Evolutionary conservation across 257 asterid genomes (phyloP), one percentile per base, ranked within the genome.

Genomic region (Petunia axillaris): DNA sequence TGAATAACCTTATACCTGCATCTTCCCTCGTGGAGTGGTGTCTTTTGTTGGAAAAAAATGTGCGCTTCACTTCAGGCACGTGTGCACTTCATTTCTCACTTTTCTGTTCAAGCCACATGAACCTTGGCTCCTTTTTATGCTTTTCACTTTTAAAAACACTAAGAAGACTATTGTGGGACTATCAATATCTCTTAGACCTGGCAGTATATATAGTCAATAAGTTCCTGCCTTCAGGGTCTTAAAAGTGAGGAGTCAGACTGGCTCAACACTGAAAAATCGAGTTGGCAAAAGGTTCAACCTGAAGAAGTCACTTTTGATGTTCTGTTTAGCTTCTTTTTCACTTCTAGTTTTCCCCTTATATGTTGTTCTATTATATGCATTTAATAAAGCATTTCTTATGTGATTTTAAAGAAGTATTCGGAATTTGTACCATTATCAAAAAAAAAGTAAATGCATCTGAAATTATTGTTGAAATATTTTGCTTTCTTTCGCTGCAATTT

Each of bases 271-370:
- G 40, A 68, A 25, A 68, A 44, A 68, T 16, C 1, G 16, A 68
- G 76, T 16, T 68, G 76, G 76, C 40, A 44, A 44, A 68, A 44
- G 58, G 76, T 44, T 68, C 58, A 44, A 68, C 8, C 73, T 39
- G 73, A 65, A 13, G 73, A 39, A 36, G 52, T 65, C 73, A 25
- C 73, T 11, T n/a, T 39, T 65, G 50, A 39, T 65, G 11, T 6
- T 44, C n/a, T 44, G 40, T 44, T 10, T 16, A 44, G 1, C 16
- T 68, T 65, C 48, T 65, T 4, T 65, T 44, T 10, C 43, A 9
- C 39, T 0, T 44, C n/a, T 44, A 68, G 5, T 44, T 39, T 43
- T n/a, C 41, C 53, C 76, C 76, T 44, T 44, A 55, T 68, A 16
- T 1, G 10, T 16, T 8, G 13, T 68, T 25, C 4, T 41, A 54